Evolutionary conservation across 2,329 filamentous ascomycete genomes (phyloP).

Genomic region (Macrophomina phaseolina): DNA sequence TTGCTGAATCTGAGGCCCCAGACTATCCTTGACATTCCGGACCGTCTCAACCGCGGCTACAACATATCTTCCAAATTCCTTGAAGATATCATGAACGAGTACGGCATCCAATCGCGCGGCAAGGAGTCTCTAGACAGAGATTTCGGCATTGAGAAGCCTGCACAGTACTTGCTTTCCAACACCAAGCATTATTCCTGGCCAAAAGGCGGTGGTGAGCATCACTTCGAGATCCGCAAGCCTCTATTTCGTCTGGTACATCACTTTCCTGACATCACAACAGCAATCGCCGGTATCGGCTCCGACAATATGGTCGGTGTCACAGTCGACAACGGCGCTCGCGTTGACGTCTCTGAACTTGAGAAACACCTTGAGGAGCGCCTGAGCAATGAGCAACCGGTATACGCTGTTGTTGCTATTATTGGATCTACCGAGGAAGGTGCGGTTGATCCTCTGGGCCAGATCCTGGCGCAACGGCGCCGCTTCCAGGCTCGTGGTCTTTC

Average conservation of each 20-base stretch:
- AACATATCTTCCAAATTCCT: constrained; percentile 49
- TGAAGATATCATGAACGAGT: constrained; percentile 38
- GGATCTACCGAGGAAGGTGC: constrained; percentile 58
- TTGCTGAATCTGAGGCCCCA: constrained; percentile 52
- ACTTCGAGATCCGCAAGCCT: too few relatives aligned
- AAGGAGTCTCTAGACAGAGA: constrained; percentile 46
- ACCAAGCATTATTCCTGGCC: constrained; percentile 59
- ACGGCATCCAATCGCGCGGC: constrained; percentile 50
- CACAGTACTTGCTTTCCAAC: constrained; percentile 47
- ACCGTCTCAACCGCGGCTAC: constrained; percentile 46
- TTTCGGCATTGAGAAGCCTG: constrained; percentile 40
- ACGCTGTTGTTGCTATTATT: constrained; percentile 54
- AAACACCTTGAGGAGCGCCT: constrained; percentile 41
- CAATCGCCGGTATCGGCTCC: constrained; percentile 54
- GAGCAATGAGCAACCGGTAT: constrained; percentile 42
- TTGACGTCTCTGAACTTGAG: constrained; percentile 45
- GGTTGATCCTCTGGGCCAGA: constrained; percentile 49
- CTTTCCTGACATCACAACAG: constrained; percentile 42
- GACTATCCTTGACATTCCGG: constrained; percentile 49
- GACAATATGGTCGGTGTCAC: constrained; percentile 49
- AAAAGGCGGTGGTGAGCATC: constrained; percentile 51
- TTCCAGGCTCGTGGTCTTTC: constrained; percentile 52
- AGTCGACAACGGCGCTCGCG: constrained; percentile 49
- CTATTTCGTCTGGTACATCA: neutral
- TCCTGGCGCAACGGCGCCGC: constrained; percentile 48